Evolutionary conservation across 1,139 yeast species (phyloP).

Genomic region (Kodamaea sp.): DNA sequence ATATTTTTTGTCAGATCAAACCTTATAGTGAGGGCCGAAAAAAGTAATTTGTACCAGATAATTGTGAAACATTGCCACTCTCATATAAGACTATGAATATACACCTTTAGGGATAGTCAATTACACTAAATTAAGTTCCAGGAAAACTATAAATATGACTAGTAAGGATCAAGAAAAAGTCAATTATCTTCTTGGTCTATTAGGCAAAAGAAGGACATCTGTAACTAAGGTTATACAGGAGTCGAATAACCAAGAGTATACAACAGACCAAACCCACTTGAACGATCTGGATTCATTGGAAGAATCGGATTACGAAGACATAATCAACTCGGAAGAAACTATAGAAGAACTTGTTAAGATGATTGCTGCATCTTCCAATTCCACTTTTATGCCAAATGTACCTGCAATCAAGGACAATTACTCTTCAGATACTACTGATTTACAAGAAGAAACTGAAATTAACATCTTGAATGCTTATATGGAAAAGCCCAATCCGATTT

Average conservation of each 20-base stretch:
- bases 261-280: background rate
- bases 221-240: background rate
- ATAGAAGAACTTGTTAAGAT: background rate
- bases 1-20: background rate
- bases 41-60: background rate
- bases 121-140: too few relatives aligned
- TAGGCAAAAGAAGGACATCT: slow-evolving; percentile 10
- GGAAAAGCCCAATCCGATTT: slow-evolving; percentile 7
- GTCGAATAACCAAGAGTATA: background rate
- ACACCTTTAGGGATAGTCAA: too few relatives aligned
- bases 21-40: background rate
- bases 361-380: background rate
- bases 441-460: slow-evolving; percentile 13
- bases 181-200: slow-evolving; percentile 12
- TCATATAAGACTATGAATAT: too few relatives aligned
- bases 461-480: slow-evolving; percentile 11
- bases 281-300: background rate
- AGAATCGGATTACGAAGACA: slow-evolving; percentile 13
- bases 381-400: slow-evolving; percentile 5
- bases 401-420: slow-evolving; percentile 10
- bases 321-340: slow-evolving; percentile 4
- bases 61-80: too few relatives aligned
- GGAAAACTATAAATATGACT: slow-evolving; percentile 2
- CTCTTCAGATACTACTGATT: slow-evolving; percentile 12
- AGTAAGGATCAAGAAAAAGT: slow-evolving; percentile 9